These are phyloP conservation scores for Sugiyamaella chiloensis DNA, from an alignment of 805 yeast species.

Conservation along the genomic window DNA sequence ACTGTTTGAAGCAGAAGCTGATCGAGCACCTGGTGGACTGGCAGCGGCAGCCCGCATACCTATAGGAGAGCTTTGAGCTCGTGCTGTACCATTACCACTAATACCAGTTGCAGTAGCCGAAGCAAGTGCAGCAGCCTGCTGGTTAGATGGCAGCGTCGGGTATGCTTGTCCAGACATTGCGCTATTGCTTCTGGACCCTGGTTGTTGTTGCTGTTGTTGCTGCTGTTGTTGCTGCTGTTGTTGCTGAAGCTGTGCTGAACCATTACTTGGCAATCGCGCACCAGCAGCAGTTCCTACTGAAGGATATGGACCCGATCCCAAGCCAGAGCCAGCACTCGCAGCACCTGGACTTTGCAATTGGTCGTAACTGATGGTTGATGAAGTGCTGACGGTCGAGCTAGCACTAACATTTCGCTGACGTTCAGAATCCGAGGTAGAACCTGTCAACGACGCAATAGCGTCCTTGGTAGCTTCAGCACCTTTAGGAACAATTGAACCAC, in stretches of 20 bases:
- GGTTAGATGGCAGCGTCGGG: not conserved
- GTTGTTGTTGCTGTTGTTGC: not conserved
- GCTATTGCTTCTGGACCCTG: not conserved
- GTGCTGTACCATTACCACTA: not conserved
- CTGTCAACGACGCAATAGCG: not conserved
- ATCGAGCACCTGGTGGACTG: constrained; percentile 4
- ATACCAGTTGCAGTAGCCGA: not conserved
- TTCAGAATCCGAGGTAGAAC: constrained; percentile 1
- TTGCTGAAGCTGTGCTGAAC: not conserved
- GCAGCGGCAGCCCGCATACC: not conserved
- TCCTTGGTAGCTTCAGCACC: constrained; percentile 4
- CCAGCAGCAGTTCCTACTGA: not conserved
- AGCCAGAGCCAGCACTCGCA: constrained; percentile 3
- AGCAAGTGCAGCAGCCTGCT: not conserved
- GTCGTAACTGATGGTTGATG: constrained; percentile 4
- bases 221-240: too few relatives aligned
- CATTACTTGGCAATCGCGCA: not conserved
- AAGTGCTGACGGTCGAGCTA: not conserved
- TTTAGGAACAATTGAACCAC: constrained; percentile 14
- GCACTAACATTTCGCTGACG: not conserved
- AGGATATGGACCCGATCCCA: not conserved
- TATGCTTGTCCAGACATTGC: not conserved
- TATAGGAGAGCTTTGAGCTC: not conserved
- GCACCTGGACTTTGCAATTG: constrained; percentile 10
- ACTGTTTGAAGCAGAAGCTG: constrained; percentile 10